Conservation (phyloP, 2,329 filamentous ascomycete species). For the Aspergillus udagawae region DNA sequence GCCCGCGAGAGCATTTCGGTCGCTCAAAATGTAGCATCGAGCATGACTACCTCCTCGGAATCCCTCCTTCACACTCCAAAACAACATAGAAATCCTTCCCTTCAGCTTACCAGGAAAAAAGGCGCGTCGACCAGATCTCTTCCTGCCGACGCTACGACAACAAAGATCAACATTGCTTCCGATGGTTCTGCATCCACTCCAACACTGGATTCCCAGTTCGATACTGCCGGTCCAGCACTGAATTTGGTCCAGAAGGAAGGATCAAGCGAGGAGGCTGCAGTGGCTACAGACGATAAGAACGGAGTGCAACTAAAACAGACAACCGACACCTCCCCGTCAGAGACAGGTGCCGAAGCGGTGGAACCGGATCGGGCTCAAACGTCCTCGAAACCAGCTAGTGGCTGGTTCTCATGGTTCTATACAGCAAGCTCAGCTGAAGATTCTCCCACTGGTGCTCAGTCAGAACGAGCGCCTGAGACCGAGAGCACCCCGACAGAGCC, state of each 20-base stretch:
- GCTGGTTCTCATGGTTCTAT: slow-evolving; percentile 40
- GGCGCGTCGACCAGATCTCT: slow-evolving; percentile 41
- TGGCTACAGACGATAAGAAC: slow-evolving; percentile 13
- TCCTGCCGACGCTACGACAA: slow-evolving; percentile 43
- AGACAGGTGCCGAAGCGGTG: slow-evolving; percentile 6
- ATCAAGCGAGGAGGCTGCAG: slow-evolving; percentile 7
- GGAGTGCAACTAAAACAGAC: slow-evolving; percentile 15
- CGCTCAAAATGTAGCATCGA: slow-evolving; percentile 35
- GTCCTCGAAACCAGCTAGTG: slow-evolving; percentile 18
- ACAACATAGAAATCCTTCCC: slow-evolving; percentile 30
- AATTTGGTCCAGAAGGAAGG: slow-evolving; percentile 17
- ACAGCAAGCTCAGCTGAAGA: slow-evolving; percentile 15
- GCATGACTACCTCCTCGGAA: slow-evolving; percentile 30
- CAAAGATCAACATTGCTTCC: slow-evolving; percentile 43
- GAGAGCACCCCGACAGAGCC: slow-evolving; percentile 7
- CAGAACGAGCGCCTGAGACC: slow-evolving; percentile 2
- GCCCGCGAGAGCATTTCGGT: slow-evolving; percentile 48
- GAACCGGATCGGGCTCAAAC: slow-evolving; percentile 7
- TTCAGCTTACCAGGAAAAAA: slow-evolving; percentile 42
- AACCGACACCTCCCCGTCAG: slow-evolving; percentile 10
- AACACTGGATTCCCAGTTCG: slow-evolving; percentile 17
- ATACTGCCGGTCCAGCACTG: slow-evolving; percentile 9
- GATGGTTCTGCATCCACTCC: slow-evolving; percentile 34
- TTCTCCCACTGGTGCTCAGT: slow-evolving; percentile 6
- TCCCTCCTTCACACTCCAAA: slow-evolving; percentile 23